phyloP scores from a whole-genome alignment of 2,329 filamentous ascomycete genomes.

The Calonectria pseudoreteaudii region DNA sequence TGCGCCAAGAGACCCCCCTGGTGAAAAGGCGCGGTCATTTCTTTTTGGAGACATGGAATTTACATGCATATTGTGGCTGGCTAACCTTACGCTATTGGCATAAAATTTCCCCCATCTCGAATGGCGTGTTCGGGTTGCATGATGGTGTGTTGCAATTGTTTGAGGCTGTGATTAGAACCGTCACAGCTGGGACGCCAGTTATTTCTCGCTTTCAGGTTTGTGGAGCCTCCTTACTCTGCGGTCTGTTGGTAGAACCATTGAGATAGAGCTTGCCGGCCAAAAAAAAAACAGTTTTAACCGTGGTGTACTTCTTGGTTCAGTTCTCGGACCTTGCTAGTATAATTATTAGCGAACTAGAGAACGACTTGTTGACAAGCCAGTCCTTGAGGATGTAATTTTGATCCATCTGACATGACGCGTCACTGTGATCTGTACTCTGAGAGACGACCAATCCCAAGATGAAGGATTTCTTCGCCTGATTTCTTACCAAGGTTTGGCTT shows the following conservation, averaged over 20 bases:
- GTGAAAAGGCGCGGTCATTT: background rate
- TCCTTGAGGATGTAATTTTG: background rate
- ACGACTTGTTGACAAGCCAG: background rate
- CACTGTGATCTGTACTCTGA: background rate
- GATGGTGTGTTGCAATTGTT: background rate
- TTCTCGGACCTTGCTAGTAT: background rate
- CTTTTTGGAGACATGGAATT: background rate
- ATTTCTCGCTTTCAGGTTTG: background rate
- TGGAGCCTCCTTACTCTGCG: fast-evolving
- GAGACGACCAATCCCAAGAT: background rate
- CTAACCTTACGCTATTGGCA: background rate
- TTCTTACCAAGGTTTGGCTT: background rate
- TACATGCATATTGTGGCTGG: background rate
- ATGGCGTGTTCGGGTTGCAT: background rate
- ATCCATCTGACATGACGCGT: background rate
- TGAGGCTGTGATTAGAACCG: background rate
- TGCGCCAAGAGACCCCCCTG: background rate
- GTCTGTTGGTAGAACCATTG: background rate
- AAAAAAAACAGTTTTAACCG: background rate
- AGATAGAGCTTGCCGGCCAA: background rate
- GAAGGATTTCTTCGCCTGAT: background rate
- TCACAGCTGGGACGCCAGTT: background rate
- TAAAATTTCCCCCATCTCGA: background rate
- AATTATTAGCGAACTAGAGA: background rate
- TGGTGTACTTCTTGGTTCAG: background rate